phyloP scores from a whole-genome alignment of 1,139 yeast genomes.

The Blastobotrys elegans region DNA sequence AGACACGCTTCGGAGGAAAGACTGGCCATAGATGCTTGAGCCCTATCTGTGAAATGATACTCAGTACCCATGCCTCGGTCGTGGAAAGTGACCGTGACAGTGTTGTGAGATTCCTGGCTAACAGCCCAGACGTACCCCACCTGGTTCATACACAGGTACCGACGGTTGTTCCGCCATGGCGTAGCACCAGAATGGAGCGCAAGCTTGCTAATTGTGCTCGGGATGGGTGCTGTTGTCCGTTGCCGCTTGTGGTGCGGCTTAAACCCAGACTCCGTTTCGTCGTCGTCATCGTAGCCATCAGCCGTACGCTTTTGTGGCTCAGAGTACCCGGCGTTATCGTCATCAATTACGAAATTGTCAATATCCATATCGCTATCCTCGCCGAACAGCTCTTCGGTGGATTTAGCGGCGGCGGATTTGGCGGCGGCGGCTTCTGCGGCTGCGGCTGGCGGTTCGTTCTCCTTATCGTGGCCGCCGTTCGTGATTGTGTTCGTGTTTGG shows the following conservation, averaged over 20 bases:
- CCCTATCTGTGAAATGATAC: conserved; percentile 77
- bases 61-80: conserved; percentile 76
- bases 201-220: no score
- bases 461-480: neutral
- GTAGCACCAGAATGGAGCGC: conserved; percentile 80
- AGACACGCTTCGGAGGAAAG: conserved; percentile 62
- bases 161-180: conserved; percentile 66
- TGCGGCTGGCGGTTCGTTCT: neutral
- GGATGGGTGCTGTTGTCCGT: conserved; percentile 15
- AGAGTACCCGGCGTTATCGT: conserved; percentile 49
- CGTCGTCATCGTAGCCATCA: neutral
- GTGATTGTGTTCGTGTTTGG: neutral
- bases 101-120: conserved; percentile 53
- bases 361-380: conserved; percentile 17
- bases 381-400: conserved; percentile 24
- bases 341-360: conserved; percentile 49
- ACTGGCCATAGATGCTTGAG: conserved; percentile 69
- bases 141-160: conserved; percentile 77
- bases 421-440: neutral
- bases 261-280: neutral
- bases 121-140: conserved; percentile 83
- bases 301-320: conserved; percentile 14
- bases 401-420: neutral
- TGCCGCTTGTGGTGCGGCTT: neutral
- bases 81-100: conserved; percentile 81